These are phyloP conservation scores for Vitis hybrid DNA, from an alignment of 177 flowering plant species.

Conservation along the genomic window DNA sequence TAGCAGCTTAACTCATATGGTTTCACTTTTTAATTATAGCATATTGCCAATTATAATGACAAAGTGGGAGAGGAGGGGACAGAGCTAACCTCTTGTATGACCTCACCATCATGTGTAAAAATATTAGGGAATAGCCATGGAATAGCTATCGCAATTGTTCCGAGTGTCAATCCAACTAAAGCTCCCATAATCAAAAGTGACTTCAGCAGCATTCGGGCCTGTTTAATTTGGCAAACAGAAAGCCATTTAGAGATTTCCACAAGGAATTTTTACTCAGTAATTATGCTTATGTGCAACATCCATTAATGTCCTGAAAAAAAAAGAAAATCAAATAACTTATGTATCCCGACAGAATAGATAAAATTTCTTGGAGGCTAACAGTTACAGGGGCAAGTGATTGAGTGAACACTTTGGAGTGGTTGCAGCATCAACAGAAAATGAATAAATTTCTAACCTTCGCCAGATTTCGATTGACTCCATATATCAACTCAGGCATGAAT, in stretches of 20 bases:
- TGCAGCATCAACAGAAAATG: background rate
- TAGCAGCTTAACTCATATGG: no score
- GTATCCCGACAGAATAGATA: no score
- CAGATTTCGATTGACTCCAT: slow-evolving; percentile 67
- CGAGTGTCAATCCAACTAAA: slow-evolving; percentile 57
- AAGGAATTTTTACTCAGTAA: background rate
- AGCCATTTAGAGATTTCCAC: slow-evolving; percentile 2
- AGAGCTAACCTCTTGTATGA: slow-evolving; percentile 69
- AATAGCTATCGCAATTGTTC: slow-evolving; percentile 61
- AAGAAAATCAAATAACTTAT: no score
- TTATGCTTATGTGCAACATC: no score
- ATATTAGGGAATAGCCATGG: slow-evolving; percentile 75
- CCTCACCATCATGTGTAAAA: slow-evolving; percentile 64
- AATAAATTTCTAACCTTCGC: slow-evolving; percentile 50
- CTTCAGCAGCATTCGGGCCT: slow-evolving; percentile 77
- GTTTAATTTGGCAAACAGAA: slow-evolving; percentile 21
- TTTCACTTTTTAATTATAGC: no score
- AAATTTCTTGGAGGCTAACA: no score
- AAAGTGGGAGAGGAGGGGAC: no score
- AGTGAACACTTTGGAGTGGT: no score
- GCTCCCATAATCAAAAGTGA: slow-evolving; percentile 87
- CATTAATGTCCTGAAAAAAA: no score
- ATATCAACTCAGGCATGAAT: slow-evolving; percentile 91
- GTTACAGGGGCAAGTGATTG: no score
- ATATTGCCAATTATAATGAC: no score